Percentiles rank a stretch among this genome's conserved stretches.
Evolutionary conservation across 345 rosid species (phyloP).

Genomic region (Populus simonii): DNA sequence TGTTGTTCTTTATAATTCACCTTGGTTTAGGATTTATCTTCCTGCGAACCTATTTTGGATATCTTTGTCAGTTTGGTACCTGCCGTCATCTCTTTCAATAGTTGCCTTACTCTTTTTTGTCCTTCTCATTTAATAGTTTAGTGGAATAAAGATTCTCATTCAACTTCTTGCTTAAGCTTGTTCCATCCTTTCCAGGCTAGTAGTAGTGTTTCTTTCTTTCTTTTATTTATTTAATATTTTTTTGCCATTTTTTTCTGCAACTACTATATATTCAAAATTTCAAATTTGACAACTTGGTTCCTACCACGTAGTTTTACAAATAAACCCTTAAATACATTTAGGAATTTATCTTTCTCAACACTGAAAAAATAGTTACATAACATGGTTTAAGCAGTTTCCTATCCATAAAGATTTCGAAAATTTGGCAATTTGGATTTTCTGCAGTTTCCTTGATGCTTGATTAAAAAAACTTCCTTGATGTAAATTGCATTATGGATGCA

Average conservation of each 20-base stretch:
- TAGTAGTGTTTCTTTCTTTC: too few relatives aligned
- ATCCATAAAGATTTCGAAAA: background rate
- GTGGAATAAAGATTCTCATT: background rate
- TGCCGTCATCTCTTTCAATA: background rate
- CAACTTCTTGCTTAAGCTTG: background rate
- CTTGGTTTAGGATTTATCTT: background rate
- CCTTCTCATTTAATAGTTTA: too few relatives aligned
- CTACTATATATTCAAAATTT: too few relatives aligned
- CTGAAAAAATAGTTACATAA: background rate
- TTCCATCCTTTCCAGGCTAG: background rate
- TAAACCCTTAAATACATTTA: background rate
- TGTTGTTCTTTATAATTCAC: background rate
- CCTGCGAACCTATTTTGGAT: background rate
- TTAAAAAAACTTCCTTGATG: background rate
- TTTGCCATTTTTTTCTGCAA: background rate
- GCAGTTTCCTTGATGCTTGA: background rate
- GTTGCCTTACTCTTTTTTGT: background rate
- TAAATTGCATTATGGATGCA: background rate
- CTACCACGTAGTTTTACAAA: background rate
- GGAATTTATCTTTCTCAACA: background rate
- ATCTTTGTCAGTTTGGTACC: slow-evolving; percentile 1
- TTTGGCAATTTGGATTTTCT: background rate
- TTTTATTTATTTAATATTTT: background rate
- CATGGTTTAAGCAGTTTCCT: background rate
- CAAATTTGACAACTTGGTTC: background rate